Conservation (phyloP, 2,329 filamentous ascomycete species). For the Colletotrichum cereale region DNA sequence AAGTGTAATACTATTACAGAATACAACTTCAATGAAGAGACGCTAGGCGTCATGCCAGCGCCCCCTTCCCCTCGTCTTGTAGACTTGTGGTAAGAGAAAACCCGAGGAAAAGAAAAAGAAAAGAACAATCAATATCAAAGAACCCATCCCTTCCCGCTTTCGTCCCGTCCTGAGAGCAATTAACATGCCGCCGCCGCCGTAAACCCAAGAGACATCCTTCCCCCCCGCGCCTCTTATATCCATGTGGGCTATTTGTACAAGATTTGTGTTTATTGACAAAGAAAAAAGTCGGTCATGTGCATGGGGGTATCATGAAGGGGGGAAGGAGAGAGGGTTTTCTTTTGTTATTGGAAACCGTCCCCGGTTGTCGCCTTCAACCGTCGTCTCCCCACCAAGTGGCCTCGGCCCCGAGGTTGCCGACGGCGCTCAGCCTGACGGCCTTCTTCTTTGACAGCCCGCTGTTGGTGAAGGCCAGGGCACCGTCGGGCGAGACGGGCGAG, state of each 20-base stretch:
- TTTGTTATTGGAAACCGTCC: slow-evolving; percentile 22
- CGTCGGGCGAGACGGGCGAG: slow-evolving; percentile 45
- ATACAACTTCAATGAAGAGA: slow-evolving; percentile 8
- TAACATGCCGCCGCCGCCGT: slow-evolving; percentile 1
- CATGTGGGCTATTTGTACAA: slow-evolving; percentile 26
- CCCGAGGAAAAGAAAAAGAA: neutral
- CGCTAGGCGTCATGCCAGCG: slow-evolving; percentile 10
- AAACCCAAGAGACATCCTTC: slow-evolving; percentile 18
- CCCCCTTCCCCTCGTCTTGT: neutral
- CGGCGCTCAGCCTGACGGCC: slow-evolving; percentile 57
- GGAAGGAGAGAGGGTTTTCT: too few relatives aligned
- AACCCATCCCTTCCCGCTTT: slow-evolving; percentile 24
- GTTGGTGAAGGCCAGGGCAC: slow-evolving; percentile 16
- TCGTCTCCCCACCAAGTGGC: slow-evolving; percentile 58
- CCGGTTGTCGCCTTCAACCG: slow-evolving; percentile 22
- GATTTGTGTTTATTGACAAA: slow-evolving; percentile 28
- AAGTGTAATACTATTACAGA: slow-evolving; percentile 33
- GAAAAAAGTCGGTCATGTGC: slow-evolving; percentile 35
- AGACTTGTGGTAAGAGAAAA: neutral
- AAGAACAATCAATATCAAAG: neutral
- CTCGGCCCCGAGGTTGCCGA: slow-evolving; percentile 49
- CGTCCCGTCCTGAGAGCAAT: slow-evolving; percentile 10
- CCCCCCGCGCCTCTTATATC: slow-evolving; percentile 26
- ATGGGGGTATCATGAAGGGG: slow-evolving; percentile 39
- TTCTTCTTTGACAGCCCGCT: slow-evolving; percentile 51